Percentiles rank a stretch among this genome's conserved stretches.
These are phyloP conservation scores for Hericium rajendrae DNA, from an alignment of 768 basidiomycete species.

Conservation along the genomic window DNA sequence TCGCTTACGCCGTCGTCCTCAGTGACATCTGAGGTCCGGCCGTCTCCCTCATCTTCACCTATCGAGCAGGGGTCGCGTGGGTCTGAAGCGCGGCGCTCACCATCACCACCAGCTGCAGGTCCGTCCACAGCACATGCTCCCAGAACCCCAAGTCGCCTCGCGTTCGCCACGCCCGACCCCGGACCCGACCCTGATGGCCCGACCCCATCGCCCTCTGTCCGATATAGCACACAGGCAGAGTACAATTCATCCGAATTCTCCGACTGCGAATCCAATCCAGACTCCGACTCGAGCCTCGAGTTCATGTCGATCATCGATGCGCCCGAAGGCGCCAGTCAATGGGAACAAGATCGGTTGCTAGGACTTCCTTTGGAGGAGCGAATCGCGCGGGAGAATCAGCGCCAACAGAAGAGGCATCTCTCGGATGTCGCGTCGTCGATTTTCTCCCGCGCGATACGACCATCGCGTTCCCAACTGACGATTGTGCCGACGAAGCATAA, in stretches of 20 bases:
- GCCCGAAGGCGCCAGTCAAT: conserved; percentile 1
- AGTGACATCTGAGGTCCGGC: too few species aligned
- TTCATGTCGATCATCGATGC: conserved; percentile 12
- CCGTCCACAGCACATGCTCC: conserved; percentile 12
- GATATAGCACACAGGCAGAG: conserved; percentile 14
- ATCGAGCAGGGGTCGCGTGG: too few species aligned
- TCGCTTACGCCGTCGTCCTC: conserved; percentile 6
- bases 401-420: neutral
- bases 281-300: conserved; percentile 13
- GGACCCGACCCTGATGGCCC: neutral
- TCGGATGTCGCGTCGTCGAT: neutral
- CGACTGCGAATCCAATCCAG: neutral
- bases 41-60: too few species aligned
- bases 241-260: neutral
- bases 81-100: too few species aligned
- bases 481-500: conserved; percentile 1
- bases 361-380: neutral
- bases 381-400: neutral
- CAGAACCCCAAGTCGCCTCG: conserved; percentile 3
- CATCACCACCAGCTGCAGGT: neutral
- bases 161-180: conserved; percentile 1
- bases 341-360: conserved; percentile 5
- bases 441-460: conserved; percentile 1
- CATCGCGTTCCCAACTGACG: conserved; percentile 12
- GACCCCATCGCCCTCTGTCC: conserved; percentile 3